These are phyloP conservation scores for Chrysoporthe deuterocubensis DNA, from an alignment of 2,329 filamentous ascomycete species.

Conservation along the genomic window DNA sequence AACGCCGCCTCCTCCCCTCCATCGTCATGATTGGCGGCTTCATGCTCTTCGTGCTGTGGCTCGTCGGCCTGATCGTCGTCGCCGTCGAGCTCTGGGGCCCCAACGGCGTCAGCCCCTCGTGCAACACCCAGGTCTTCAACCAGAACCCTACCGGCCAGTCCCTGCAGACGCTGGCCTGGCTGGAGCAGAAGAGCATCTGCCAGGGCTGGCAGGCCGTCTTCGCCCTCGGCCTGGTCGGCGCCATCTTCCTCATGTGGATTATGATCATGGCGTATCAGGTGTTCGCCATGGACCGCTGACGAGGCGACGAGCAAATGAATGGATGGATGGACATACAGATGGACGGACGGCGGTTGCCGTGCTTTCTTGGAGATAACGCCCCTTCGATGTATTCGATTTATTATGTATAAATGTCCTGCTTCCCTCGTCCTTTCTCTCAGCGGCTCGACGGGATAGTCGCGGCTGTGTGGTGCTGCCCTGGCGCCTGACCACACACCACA, in stretches of 20 bases:
- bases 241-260: slow-evolving; percentile 67
- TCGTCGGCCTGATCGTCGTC: slow-evolving; percentile 66
- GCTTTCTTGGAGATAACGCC: neutral
- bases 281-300: slow-evolving; percentile 46
- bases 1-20: slow-evolving; percentile 62
- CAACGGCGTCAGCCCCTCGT: slow-evolving; percentile 58
- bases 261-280: slow-evolving; percentile 71
- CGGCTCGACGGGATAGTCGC: no score
- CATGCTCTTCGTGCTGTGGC: slow-evolving; percentile 69
- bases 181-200: slow-evolving; percentile 68
- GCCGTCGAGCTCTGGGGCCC: slow-evolving; percentile 68
- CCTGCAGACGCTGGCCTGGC: slow-evolving; percentile 62
- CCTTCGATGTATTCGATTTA: neutral
- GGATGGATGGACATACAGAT: neutral
- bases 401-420: neutral
- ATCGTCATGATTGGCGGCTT: slow-evolving; percentile 69
- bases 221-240: slow-evolving; percentile 63
- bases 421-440: neutral
- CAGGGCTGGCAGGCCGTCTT: slow-evolving; percentile 67
- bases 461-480: no score
- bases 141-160: slow-evolving; percentile 54
- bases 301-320: neutral
- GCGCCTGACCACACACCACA: no score
- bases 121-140: slow-evolving; percentile 61
- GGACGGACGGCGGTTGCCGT: no score